Base-by-base conservation (phyloP, 768 basidiomycete species). In the Royoungia palumana region DNA sequence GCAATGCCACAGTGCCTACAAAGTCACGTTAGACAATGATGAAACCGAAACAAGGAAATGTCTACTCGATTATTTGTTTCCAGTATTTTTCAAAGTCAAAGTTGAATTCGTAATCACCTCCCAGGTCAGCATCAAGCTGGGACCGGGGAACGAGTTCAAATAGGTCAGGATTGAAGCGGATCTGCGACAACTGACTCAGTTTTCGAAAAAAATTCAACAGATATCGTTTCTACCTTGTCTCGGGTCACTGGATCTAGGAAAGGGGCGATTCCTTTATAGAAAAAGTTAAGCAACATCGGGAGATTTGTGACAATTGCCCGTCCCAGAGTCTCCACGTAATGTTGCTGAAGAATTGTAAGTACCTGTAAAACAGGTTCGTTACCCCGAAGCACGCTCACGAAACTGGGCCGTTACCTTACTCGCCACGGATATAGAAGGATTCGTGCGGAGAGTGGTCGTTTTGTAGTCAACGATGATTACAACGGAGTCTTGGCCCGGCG, bases 311-410 rank as follows among this genome's bases (percentile, higher is more conserved):
- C 84, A 34, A 93, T 73, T 24, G 88, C 91, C 12, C 89, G 79
- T 25, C 91, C 91, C 35, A 94, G 80, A 5, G 89, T 88, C 66
- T 93, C 90, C 28, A 87, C 87, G 59, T 94, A 94, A 64, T 94
- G 89, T 54, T 89, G 81, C 62, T 93, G 91, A 35, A 94, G 75
- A 58, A 94, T 91, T 47, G 77, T 72, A 19, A 94, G 76, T 6
- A 86, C 84, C 79, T 81, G 47, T n/a, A n/a, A n/a, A n/a, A 37
- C 25, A 47, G 32, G n/a, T 14, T 19, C 0, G 24, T 44, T 5
- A 35, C 19, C 13, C n/a, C 35, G 38, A 35, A 35, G 19, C 13
- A 32, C 47, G 16, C 20, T 24, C 22, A 28, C 41, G 13, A 4
- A 40, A 12, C 13, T 4, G 11, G 13, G 5, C 14, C 12, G 16